Conservation (phyloP, 768 basidiomycete genomes). For the Baorangia bicolor region DNA sequence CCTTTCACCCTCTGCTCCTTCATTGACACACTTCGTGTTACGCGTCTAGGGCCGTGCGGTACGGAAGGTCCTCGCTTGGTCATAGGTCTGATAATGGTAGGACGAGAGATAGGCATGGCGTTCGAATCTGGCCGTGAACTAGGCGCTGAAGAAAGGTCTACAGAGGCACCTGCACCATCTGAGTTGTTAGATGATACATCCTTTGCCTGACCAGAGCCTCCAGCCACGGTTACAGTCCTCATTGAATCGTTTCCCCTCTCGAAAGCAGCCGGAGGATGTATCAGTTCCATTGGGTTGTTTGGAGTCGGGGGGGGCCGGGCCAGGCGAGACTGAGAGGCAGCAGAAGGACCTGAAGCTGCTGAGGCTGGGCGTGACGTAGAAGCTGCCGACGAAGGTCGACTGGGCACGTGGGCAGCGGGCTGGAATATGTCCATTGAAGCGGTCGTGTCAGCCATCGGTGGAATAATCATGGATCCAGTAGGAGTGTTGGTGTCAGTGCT, state of each 20-base stretch:
- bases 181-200: not conserved
- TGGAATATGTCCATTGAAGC: not conserved
- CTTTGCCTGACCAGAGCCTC: not conserved
- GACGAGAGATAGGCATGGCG: not conserved
- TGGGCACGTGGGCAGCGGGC: not conserved
- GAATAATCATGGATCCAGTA: not conserved
- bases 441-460: not conserved
- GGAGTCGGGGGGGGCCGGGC: not conserved
- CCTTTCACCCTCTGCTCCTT: constrained; percentile 16
- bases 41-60: constrained; percentile 15
- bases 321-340: constrained; percentile 1
- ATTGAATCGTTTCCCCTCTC: not conserved
- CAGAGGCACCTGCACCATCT: not conserved
- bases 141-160: not conserved
- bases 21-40: constrained; percentile 32
- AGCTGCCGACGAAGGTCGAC: not conserved
- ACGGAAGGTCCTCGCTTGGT: constrained; percentile 17
- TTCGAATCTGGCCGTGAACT: not conserved
- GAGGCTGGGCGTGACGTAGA: constrained; percentile 1
- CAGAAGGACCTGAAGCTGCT: not conserved
- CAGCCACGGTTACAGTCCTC: not conserved
- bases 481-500: not conserved
- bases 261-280: not conserved
- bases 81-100: constrained; percentile 7
- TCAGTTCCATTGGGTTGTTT: not conserved